These are phyloP conservation scores for Prunus yedoensis DNA, from an alignment of 331 rosid species.

Conservation along the genomic window DNA sequence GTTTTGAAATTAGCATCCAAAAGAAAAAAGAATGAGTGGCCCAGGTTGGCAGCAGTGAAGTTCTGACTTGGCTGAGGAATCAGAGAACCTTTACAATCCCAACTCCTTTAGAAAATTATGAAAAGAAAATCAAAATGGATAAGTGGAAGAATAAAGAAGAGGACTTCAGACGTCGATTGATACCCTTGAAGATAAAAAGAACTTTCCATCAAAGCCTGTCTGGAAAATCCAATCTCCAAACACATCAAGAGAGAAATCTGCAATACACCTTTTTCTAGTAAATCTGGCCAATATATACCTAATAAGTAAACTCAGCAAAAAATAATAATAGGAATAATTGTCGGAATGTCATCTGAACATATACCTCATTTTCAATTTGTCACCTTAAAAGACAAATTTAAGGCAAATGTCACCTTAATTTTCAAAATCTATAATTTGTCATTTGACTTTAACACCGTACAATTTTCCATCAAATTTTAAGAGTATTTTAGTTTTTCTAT, in stretches of 20 bases:
- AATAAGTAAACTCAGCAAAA: background rate
- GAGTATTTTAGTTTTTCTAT: too few relatives aligned
- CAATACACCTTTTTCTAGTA: background rate
- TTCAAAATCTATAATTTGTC: too few relatives aligned
- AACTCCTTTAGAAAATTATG: conserved; percentile 11
- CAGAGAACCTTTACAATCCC: conserved; percentile 17
- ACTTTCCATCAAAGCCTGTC: conserved; percentile 27
- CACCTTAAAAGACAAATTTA: too few relatives aligned
- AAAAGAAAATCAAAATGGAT: conserved; percentile 25
- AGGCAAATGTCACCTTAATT: too few relatives aligned
- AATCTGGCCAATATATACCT: background rate
- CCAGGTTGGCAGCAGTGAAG: conserved; percentile 45
- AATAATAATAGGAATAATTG: too few relatives aligned
- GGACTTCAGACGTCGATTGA: conserved; percentile 27
- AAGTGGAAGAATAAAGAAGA: conserved; percentile 31
- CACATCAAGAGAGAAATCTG: conserved; percentile 1
- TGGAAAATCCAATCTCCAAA: conserved; percentile 18
- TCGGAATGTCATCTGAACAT: too few relatives aligned
- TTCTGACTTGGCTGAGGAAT: conserved; percentile 41
- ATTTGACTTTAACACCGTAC: too few relatives aligned
- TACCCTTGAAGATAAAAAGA: conserved; percentile 14
- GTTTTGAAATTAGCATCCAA: background rate
- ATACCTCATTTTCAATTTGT: too few relatives aligned
- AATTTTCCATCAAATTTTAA: too few relatives aligned
- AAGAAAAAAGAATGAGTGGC: conserved; percentile 24